Evolutionary conservation across 2,329 filamentous ascomycete genomes (phyloP).

Genomic region (Aspergillus novoparasiticus): DNA sequence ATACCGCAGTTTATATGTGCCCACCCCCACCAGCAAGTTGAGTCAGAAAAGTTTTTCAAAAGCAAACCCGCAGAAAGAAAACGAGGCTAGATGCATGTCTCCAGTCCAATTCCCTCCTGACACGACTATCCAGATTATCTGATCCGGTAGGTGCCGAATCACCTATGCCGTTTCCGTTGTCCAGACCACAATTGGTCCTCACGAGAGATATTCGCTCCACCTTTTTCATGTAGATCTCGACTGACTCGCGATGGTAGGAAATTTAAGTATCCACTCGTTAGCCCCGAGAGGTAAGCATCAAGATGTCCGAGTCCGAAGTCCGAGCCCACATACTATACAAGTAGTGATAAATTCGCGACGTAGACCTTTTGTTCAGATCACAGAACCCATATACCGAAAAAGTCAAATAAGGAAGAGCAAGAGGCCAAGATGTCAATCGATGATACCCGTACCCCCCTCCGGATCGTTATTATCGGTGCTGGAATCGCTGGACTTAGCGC

Average conservation of each 20-base stretch:
- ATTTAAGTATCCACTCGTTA: not conserved
- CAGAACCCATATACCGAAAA: not conserved
- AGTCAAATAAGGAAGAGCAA: not conserved
- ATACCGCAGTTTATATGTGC: too few relatives aligned
- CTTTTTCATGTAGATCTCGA: not conserved
- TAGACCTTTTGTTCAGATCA: not conserved
- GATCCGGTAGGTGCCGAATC: not conserved
- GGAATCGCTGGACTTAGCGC: conserved; percentile 38
- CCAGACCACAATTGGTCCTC: not conserved
- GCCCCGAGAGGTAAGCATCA: not conserved
- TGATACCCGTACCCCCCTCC: conserved; percentile 10
- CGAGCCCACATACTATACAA: not conserved
- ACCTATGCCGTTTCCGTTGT: not conserved
- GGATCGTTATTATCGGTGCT: conserved; percentile 34
- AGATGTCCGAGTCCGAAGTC: conserved; percentile 7
- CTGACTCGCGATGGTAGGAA: not conserved
- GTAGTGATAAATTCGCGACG: not conserved
- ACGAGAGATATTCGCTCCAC: not conserved
- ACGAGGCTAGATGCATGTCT: not conserved
- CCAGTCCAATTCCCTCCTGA: not conserved
- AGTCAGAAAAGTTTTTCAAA: not conserved
- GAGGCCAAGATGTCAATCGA: not conserved
- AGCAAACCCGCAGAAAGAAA: not conserved
- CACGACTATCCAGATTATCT: too few relatives aligned
- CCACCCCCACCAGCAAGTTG: too few relatives aligned